These are phyloP conservation scores for Colletotrichum euphorbiae DNA, from an alignment of 2,329 filamentous ascomycete species.

Conservation along the genomic window DNA sequence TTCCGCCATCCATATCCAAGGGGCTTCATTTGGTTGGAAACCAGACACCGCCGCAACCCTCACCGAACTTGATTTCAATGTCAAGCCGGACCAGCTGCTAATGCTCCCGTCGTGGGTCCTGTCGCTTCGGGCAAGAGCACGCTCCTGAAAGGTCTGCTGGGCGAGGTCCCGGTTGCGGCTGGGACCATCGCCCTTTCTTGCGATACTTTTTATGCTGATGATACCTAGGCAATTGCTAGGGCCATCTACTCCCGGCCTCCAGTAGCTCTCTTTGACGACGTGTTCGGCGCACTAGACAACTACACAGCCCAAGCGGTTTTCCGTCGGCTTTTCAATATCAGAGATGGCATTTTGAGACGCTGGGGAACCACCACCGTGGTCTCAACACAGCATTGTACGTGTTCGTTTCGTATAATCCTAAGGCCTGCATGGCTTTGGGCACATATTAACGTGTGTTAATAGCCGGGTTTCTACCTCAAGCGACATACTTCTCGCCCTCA, in stretches of 20 bases:
- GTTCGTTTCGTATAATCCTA: background rate
- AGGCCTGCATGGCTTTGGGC: background rate
- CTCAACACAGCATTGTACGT: constrained; percentile 49
- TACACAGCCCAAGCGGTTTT: constrained; percentile 50
- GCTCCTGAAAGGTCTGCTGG: constrained; percentile 54
- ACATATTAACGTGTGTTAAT: background rate
- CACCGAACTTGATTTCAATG: constrained; percentile 47
- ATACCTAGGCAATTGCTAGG: constrained; percentile 50
- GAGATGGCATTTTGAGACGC: constrained; percentile 44
- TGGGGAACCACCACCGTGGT: constrained; percentile 52
- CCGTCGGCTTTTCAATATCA: constrained; percentile 44
- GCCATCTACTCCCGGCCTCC: constrained; percentile 51
- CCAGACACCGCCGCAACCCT: constrained; percentile 45
- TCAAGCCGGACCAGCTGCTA: constrained; percentile 49
- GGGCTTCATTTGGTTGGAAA: constrained; percentile 52
- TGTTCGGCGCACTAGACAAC: constrained; percentile 53
- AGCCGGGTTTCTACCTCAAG: constrained; percentile 46
- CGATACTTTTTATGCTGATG: background rate
- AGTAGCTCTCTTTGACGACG: constrained; percentile 52
- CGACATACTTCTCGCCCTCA: constrained; percentile 50
- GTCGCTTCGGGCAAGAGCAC: constrained; percentile 60
- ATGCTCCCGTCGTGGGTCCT: constrained; percentile 57
- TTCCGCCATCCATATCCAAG: constrained; percentile 38
- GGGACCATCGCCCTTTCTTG: constrained; percentile 41
- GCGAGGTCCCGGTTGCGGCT: constrained; percentile 44